phyloP scores from a whole-genome alignment of 2,329 filamentous ascomycete genomes.

The Xylariaceae sp. region DNA sequence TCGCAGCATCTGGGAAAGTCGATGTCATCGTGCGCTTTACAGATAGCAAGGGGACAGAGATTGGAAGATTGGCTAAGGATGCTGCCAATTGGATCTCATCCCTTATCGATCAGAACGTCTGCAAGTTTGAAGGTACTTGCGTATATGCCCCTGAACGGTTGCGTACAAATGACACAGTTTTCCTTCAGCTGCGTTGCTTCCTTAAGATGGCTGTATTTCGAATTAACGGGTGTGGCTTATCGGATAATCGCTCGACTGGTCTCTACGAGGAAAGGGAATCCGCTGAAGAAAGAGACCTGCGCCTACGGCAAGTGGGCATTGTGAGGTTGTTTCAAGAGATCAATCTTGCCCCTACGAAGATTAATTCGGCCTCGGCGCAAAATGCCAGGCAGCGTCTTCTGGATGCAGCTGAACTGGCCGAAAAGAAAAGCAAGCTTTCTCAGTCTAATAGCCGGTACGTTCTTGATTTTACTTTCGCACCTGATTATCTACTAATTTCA shows the following conservation, averaged over 20 bases:
- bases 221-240: slow-evolving; percentile 63
- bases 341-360: slow-evolving; percentile 76
- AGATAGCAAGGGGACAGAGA: slow-evolving; percentile 76
- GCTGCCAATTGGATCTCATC: slow-evolving; percentile 91
- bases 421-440: slow-evolving; percentile 71
- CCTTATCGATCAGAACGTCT: slow-evolving; percentile 87
- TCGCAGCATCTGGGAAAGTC: slow-evolving; percentile 68
- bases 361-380: slow-evolving; percentile 76
- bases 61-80: slow-evolving; percentile 87
- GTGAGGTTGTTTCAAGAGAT: slow-evolving; percentile 91
- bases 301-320: slow-evolving; percentile 84
- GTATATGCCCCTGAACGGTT: slow-evolving; percentile 88
- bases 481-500: slow-evolving; percentile 1
- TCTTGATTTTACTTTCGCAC: neutral
- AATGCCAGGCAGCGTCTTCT: slow-evolving; percentile 85
- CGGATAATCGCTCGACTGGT: slow-evolving; percentile 73
- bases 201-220: slow-evolving; percentile 78
- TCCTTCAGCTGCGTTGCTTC: slow-evolving; percentile 82
- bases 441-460: slow-evolving; percentile 42
- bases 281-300: slow-evolving; percentile 80
- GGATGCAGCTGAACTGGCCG: slow-evolving; percentile 85
- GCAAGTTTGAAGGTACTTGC: slow-evolving; percentile 84
- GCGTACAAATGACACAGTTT: slow-evolving; percentile 92
- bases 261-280: slow-evolving; percentile 88
- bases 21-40: slow-evolving; percentile 95